These are phyloP conservation scores for Calonectria pseudoturangicola DNA, from an alignment of 2,329 filamentous ascomycete species.

Conservation along the genomic window DNA sequence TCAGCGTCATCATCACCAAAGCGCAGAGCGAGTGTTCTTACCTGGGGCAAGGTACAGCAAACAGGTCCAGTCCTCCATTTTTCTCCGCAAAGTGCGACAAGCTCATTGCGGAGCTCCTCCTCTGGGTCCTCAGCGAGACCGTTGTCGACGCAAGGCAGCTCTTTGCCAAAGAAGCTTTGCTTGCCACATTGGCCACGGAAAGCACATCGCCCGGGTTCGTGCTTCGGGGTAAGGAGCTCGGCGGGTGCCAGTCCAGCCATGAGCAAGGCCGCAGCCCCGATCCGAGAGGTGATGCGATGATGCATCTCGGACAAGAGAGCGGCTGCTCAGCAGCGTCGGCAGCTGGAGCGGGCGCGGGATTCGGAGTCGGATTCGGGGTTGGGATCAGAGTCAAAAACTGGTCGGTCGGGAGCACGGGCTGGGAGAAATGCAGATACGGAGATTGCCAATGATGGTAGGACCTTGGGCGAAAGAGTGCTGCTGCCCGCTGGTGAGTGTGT, in stretches of 20 bases:
- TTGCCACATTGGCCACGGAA: slow-evolving; percentile 95
- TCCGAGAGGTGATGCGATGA: slow-evolving; percentile 55
- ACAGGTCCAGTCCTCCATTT: slow-evolving; percentile 90
- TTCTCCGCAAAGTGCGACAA: slow-evolving; percentile 89
- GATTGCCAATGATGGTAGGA: slow-evolving; percentile 43
- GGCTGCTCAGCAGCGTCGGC: slow-evolving; percentile 44
- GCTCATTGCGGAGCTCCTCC: slow-evolving; percentile 81
- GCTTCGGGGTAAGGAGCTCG: slow-evolving; percentile 73
- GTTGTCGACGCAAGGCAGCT: slow-evolving; percentile 95
- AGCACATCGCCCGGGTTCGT: slow-evolving; percentile 91
- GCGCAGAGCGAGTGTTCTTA: slow-evolving; percentile 58
- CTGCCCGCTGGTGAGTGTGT: background rate
- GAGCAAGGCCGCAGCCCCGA: slow-evolving; percentile 58
- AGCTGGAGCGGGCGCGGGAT: slow-evolving; percentile 42
- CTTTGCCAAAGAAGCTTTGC: slow-evolving; percentile 90
- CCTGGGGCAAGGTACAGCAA: slow-evolving; percentile 90
- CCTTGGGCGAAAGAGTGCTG: slow-evolving; percentile 31
- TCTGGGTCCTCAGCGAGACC: slow-evolving; percentile 85
- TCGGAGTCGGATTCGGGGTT: slow-evolving; percentile 34
- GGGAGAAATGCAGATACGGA: slow-evolving; percentile 28
- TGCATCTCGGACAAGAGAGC: slow-evolving; percentile 55
- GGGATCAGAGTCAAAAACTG: slow-evolving; percentile 23
- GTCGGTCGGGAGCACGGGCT: slow-evolving; percentile 29
- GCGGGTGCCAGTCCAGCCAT: slow-evolving; percentile 53
- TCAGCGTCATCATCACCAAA: slow-evolving; percentile 28